These are phyloP conservation scores for Stenocarpella maydis DNA, from an alignment of 2,329 filamentous ascomycete genomes.

Conservation along the genomic window DNA sequence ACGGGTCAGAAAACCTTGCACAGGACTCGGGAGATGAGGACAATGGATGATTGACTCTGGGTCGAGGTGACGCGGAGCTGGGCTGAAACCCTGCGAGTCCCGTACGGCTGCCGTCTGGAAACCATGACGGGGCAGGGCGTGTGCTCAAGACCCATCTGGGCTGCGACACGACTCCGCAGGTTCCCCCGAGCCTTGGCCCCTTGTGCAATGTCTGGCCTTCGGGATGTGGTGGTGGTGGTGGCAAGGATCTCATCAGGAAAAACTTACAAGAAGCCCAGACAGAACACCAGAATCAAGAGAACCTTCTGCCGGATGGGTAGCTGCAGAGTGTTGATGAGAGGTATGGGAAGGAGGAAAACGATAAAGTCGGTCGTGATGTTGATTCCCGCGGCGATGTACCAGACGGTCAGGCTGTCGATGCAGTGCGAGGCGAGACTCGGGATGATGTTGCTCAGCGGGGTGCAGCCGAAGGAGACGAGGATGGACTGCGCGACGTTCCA, in stretches of 20 bases:
- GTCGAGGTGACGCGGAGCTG: background rate
- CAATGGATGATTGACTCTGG: background rate
- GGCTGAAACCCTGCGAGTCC: conserved; percentile 2
- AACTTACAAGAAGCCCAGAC: conserved; percentile 38
- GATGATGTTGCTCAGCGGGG: conserved; percentile 41
- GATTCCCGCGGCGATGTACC: conserved; percentile 43
- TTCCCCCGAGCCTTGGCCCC: background rate
- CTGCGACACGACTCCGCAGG: background rate
- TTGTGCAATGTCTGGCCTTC: background rate
- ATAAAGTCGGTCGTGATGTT: conserved; percentile 49
- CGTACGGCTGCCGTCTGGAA: background rate
- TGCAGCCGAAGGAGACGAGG: conserved; percentile 42
- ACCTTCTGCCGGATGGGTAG: conserved; percentile 39
- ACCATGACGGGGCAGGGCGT: background rate
- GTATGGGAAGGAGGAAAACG: conserved; percentile 49
- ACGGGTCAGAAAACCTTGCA: background rate
- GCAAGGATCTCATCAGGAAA: background rate
- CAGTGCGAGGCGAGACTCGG: conserved; percentile 33
- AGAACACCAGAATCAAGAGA: conserved; percentile 37
- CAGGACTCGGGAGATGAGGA: background rate
- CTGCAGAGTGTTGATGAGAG: conserved; percentile 47
- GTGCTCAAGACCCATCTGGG: background rate
- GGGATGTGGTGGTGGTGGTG: background rate
- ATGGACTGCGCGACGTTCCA: conserved; percentile 41
- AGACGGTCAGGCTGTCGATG: conserved; percentile 37